phyloP scores from a whole-genome alignment of 495 filamentous ascomycete species.

The Aspergillus homomorphus region DNA sequence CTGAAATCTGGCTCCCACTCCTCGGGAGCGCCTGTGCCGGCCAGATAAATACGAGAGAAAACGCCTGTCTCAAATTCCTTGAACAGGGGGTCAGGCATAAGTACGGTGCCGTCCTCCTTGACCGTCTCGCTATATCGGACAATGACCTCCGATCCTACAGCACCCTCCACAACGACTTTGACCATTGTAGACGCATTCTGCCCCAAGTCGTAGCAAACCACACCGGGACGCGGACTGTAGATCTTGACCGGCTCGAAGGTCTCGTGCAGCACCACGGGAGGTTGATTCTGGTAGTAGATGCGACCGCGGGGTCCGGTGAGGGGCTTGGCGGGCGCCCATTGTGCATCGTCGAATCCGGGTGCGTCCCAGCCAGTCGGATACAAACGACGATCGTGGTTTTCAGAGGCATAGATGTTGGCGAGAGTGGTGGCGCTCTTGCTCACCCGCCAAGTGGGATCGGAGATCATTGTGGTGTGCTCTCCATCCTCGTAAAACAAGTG shows the following conservation, averaged over 20 bases:
- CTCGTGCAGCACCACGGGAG: slow-evolving; percentile 27
- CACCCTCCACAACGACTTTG: slow-evolving; percentile 17
- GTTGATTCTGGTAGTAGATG: slow-evolving; percentile 26
- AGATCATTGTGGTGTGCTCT: slow-evolving; percentile 22
- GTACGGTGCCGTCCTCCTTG: slow-evolving; percentile 22
- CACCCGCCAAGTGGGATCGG: slow-evolving; percentile 26
- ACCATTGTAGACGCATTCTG: slow-evolving; percentile 29
- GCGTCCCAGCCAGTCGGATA: slow-evolving; percentile 27
- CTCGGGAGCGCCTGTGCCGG: slow-evolving; percentile 24
- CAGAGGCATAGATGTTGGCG: slow-evolving; percentile 32
- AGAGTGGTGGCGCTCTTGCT: slow-evolving; percentile 27
- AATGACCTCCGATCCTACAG: slow-evolving; percentile 23
- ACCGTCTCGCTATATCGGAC: slow-evolving; percentile 28
- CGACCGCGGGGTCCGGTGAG: slow-evolving; percentile 27
- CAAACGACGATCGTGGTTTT: slow-evolving; percentile 24
- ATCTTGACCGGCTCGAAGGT: slow-evolving; percentile 22
- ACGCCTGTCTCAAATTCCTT: slow-evolving; percentile 30
- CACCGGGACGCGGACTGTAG: slow-evolving; percentile 14
- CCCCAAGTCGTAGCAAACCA: slow-evolving; percentile 25
- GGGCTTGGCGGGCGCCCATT: slow-evolving; percentile 24
- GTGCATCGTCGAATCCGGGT: slow-evolving; percentile 14
- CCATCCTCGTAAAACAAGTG: slow-evolving; percentile 27
- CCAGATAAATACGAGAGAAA: slow-evolving; percentile 22
- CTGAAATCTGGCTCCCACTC: slow-evolving; percentile 30
- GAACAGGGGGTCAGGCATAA: slow-evolving; percentile 32